phyloP scores from a whole-genome alignment of 2,329 filamentous ascomycete species.

The Bipolaris gigantea region DNA sequence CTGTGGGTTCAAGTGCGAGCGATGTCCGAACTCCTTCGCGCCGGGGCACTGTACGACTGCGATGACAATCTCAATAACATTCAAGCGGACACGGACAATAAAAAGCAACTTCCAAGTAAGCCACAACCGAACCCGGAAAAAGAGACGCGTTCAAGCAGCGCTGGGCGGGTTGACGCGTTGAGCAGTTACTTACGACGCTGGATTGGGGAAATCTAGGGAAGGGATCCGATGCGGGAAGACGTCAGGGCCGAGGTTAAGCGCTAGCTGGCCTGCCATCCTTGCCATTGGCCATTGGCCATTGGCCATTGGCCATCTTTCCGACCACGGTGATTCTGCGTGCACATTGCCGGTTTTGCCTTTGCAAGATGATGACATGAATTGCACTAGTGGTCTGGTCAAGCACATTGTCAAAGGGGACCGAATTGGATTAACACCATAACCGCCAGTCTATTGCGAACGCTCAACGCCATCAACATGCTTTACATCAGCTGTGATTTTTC shows the following conservation, averaged over 20 bases:
- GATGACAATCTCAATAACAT: not conserved
- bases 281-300: conserved; percentile 2
- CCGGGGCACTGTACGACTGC: not conserved
- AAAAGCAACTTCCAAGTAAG: not conserved
- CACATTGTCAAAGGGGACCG: conserved; percentile 8
- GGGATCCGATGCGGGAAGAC: conserved; percentile 17
- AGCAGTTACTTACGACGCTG: conserved; percentile 1
- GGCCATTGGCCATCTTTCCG: conserved; percentile 15
- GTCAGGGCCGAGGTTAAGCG: conserved; percentile 36
- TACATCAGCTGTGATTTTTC: conserved; percentile 43
- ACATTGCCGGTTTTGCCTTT: not conserved
- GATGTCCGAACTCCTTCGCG: not conserved
- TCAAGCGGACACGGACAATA: not conserved
- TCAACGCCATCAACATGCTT: conserved; percentile 42
- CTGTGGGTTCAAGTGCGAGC: conserved; percentile 4
- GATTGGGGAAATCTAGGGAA: conserved; percentile 26
- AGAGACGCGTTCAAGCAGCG: not conserved
- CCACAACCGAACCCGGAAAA: not conserved
- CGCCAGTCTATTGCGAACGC: conserved; percentile 18
- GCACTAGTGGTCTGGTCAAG: not conserved
- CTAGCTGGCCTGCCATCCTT: conserved; percentile 15
- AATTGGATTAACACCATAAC: conserved; percentile 29
- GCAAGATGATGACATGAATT: not conserved
- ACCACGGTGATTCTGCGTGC: not conserved
- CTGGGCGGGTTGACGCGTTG: not conserved